phyloP scores from a whole-genome alignment of 169 alveolate species.

The Perkinsus marinus region DNA sequence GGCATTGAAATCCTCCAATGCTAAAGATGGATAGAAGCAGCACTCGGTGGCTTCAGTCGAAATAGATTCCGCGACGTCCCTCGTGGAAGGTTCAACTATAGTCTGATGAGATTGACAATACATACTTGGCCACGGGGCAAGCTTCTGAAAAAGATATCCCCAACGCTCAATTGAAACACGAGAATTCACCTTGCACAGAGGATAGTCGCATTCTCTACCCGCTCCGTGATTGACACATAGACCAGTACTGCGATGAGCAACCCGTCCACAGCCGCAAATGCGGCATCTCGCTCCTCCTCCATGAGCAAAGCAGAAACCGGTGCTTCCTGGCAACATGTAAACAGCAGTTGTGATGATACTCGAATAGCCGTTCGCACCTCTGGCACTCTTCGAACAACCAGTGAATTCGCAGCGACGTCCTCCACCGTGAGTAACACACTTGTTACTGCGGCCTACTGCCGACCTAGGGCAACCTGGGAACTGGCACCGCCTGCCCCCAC shows the following conservation, averaged over 20 bases:
- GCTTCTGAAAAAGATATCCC: not conserved
- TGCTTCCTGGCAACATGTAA: not conserved
- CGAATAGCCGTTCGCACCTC: not conserved
- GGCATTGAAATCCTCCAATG: not conserved
- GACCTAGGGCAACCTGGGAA: not conserved
- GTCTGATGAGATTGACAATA: not conserved
- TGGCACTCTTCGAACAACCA: not conserved
- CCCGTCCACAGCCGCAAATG: not conserved
- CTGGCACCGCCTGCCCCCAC: not conserved
- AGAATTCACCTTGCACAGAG: not conserved
- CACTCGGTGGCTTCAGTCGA: not conserved
- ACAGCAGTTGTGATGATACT: not conserved
- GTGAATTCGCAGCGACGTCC: not conserved
- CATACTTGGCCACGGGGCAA: not conserved
- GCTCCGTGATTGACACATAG: not conserved
- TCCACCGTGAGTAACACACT: not conserved
- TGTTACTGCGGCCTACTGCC: not conserved
- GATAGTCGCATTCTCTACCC: not conserved
- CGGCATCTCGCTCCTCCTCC: not conserved
- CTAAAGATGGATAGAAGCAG: not conserved
- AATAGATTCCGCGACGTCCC: not conserved
- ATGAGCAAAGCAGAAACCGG: not conserved
- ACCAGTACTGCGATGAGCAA: not conserved
- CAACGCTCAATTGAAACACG: not conserved
- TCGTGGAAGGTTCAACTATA: not conserved